Evolutionary conservation across 2,329 filamentous ascomycete species (phyloP).

Genomic region (Fusarium aywerte): DNA sequence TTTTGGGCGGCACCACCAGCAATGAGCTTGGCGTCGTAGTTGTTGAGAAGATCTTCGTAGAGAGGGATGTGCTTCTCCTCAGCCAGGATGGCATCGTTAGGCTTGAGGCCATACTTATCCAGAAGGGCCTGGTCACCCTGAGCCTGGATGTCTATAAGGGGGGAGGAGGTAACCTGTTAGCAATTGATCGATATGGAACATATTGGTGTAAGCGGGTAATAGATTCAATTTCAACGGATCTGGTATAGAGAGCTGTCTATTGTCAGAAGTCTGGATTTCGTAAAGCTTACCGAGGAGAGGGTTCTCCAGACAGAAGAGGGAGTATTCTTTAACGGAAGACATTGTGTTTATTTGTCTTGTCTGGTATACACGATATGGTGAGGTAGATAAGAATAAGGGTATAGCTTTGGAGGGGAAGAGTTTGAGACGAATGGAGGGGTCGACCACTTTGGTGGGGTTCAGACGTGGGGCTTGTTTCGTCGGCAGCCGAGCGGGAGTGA

Average conservation of each 20-base stretch:
- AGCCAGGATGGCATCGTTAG: constrained; percentile 97
- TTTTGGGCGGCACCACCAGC: constrained; percentile 98
- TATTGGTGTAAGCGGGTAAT: constrained; percentile 18
- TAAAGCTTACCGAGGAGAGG: constrained; percentile 82
- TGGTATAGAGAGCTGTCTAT: background rate
- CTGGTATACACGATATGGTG: constrained; percentile 14
- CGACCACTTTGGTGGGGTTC: constrained; percentile 40
- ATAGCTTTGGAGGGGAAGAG: constrained; percentile 43
- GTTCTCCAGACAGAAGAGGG: constrained; percentile 95
- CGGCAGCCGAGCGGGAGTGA: constrained; percentile 42
- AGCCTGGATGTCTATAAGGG: constrained; percentile 83
- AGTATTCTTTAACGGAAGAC: constrained; percentile 81
- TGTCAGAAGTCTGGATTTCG: background rate
- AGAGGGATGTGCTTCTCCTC: constrained; percentile 89
- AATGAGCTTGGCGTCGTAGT: constrained; percentile 93
- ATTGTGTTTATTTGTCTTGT: constrained; percentile 61
- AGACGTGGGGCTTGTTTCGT: constrained; percentile 37
- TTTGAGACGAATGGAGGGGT: constrained; percentile 46
- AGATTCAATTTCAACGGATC: background rate
- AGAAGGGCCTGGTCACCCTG: constrained; percentile 84
- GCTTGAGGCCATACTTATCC: constrained; percentile 91
- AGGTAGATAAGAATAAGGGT: constrained; percentile 21
- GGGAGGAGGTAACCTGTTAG: constrained; percentile 31
- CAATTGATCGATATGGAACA: constrained; percentile 13
- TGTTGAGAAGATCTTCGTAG: constrained; percentile 93